A percentile compares a stretch with the other conserved stretches of the same genome.
Evolutionary conservation across 2,329 filamentous ascomycete species (phyloP).

Genomic region (Beauveria varroae): DNA sequence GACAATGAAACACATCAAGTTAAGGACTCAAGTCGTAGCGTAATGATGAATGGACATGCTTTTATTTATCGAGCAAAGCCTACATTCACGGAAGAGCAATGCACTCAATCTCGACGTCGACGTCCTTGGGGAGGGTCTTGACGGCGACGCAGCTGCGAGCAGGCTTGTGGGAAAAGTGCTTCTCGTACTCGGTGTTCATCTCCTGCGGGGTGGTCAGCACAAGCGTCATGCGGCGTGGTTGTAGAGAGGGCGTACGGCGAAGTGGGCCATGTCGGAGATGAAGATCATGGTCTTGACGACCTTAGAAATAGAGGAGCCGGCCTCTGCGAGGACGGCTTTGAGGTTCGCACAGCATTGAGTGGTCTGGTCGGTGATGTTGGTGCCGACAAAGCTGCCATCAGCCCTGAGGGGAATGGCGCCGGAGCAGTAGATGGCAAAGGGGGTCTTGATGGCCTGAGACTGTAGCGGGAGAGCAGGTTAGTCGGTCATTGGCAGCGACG

Average conservation of each 20-base stretch:
- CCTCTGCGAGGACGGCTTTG: constrained; percentile 72
- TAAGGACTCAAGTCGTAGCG: background rate
- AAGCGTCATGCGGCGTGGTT: background rate
- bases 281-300: constrained; percentile 93
- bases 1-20: background rate
- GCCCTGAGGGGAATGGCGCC: constrained; percentile 64
- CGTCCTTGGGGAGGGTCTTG: constrained; percentile 78
- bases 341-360: constrained; percentile 66
- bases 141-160: constrained; percentile 87
- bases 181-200: constrained; percentile 81
- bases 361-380: constrained; percentile 57
- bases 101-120: constrained; percentile 84
- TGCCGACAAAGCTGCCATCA: constrained; percentile 48
- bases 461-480: constrained; percentile 23
- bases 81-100: constrained; percentile 58
- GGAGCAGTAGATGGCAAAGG: constrained; percentile 58
- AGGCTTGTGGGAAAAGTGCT: constrained; percentile 77
- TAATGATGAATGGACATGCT: background rate
- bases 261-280: constrained; percentile 84
- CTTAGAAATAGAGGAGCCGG: constrained; percentile 68
- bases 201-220: constrained; percentile 31
- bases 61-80: background rate
- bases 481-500: background rate
- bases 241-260: constrained; percentile 44
- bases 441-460: constrained; percentile 62